These are phyloP conservation scores for Cryphonectria carpinicola DNA, from an alignment of 2,329 filamentous ascomycete species.

Conservation along the genomic window DNA sequence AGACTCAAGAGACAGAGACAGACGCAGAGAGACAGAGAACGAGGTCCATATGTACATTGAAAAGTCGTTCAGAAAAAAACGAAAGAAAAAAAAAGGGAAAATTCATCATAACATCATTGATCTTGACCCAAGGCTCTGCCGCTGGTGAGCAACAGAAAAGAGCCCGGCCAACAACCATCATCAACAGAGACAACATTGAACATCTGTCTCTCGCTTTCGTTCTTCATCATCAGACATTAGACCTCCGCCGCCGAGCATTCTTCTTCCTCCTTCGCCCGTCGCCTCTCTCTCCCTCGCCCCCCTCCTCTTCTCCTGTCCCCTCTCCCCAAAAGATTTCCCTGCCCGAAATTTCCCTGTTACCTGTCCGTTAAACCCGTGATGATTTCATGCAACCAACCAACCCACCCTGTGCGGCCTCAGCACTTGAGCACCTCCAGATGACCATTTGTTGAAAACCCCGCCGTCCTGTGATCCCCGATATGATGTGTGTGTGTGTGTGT, in stretches of 20 bases:
- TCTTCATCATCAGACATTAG: slow-evolving; percentile 14
- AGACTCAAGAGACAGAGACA: not conserved
- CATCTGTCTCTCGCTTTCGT: not conserved
- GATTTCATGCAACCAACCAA: slow-evolving; percentile 1
- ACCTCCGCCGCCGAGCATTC: not conserved
- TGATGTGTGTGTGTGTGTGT: not conserved
- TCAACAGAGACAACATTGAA: not conserved
- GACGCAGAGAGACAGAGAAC: not conserved
- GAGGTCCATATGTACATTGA: not conserved
- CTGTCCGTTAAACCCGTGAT: not conserved
- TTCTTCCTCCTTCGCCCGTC: not conserved
- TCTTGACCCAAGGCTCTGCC: not conserved
- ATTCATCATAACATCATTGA: slow-evolving; percentile 9
- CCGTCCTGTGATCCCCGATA: not conserved
- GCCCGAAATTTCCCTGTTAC: slow-evolving; percentile 1
- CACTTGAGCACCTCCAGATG: slow-evolving; percentile 23
- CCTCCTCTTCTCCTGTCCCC: not conserved
- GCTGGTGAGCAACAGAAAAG: not conserved
- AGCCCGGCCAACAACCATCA: not conserved
- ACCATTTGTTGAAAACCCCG: slow-evolving; percentile 4
- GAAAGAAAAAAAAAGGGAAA: not conserved
- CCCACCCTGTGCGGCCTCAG: slow-evolving; percentile 16
- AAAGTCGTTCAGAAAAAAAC: not conserved
- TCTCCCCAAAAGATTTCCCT: not conserved
- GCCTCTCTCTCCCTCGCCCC: not conserved